Conservation (phyloP, 2,329 filamentous ascomycete genomes). For the Karstenula rhodostoma region DNA sequence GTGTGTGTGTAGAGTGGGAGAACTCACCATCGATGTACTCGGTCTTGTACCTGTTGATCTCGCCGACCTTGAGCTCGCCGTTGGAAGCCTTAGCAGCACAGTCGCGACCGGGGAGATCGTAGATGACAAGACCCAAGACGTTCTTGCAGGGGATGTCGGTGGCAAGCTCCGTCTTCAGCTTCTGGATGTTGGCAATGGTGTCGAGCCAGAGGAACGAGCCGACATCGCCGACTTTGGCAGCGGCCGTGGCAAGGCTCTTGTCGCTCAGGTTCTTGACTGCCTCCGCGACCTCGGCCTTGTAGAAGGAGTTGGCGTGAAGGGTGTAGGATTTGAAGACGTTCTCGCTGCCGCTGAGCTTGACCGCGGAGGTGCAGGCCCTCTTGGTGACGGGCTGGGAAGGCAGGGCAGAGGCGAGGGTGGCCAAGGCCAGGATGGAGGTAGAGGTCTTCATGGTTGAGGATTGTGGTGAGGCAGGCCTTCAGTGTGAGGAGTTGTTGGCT, state of each 20-base stretch:
- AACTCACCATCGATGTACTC: slow-evolving; percentile 35
- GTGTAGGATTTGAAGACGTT: slow-evolving; percentile 16
- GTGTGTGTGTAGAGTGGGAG: slow-evolving; percentile 14
- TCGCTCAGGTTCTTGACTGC: slow-evolving; percentile 10
- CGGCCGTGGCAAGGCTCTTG: slow-evolving; percentile 6
- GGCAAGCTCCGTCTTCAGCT: slow-evolving; percentile 9
- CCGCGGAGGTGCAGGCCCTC: slow-evolving; percentile 6
- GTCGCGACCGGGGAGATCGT: slow-evolving; percentile 92
- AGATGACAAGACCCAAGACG: slow-evolving; percentile 70
- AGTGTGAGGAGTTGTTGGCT: background rate
- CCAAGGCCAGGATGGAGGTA: slow-evolving; percentile 11
- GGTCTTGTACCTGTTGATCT: slow-evolving; percentile 35
- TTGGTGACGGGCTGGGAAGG: slow-evolving; percentile 3
- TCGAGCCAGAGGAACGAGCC: slow-evolving; percentile 15
- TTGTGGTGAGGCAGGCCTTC: background rate
- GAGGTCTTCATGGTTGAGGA: slow-evolving; percentile 15
- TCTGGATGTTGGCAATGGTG: slow-evolving; percentile 14
- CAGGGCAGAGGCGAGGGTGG: slow-evolving; percentile 11
- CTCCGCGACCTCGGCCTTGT: slow-evolving; percentile 12
- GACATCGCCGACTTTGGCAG: slow-evolving; percentile 9
- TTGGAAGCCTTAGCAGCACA: slow-evolving; percentile 78
- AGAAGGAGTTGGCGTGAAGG: slow-evolving; percentile 12
- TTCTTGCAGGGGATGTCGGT: slow-evolving; percentile 11
- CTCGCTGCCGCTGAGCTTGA: slow-evolving; percentile 15
- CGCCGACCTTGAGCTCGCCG: slow-evolving; percentile 46